Evolutionary conservation across 139 green algal species (phyloP), one percentile per base, ranked within the genome.

Genomic region (Nannochloris sp.): DNA sequence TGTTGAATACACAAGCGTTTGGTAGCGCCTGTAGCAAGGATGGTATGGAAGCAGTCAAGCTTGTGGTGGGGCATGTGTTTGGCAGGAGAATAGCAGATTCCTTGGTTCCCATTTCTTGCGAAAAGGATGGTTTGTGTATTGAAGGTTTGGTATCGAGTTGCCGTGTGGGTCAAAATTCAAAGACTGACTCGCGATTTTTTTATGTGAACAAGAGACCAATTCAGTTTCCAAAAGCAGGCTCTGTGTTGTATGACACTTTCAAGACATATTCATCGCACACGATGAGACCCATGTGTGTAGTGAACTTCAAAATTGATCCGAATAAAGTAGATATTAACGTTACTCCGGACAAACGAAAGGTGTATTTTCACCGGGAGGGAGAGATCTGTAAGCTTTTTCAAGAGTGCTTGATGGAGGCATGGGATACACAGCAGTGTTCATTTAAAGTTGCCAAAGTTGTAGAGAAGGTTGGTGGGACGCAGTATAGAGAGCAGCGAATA

Each of bases 131-230:
- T 5, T 56, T 78, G 6, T 61, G 44, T 25, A 66, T 78, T 4
- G 67, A 49, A 5, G 78, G 89, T 6, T 89, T 79, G 61, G 79
- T 96, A 25, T 95, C 86, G 3, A 86, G 79, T 14, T 77, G 85
- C 13, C 66, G 68, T 6, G 60, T 63, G 8, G 60, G 59, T 61
- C 76, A 73, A 14, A 68, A 75, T 5, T 30, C 68, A 3, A 48
- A 36, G 23, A 80, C 79, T 3, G 85, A 91, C 51, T 75, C 83
- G 2, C 93, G 97, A 77, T 96, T 95, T 67, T 83, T 93, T 57
- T 98, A 77, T 78, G 31, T 98, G 49, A 98, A 98, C 67, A 84
- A 86, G 11, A 80, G 92, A 4, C 92, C 92, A 1, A 82, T 98
- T 17, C 91, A 98, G 65, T 61, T 96, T 57, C 89, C 89, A 23